These are phyloP conservation scores for Cytospora piceicola DNA, from an alignment of 2,329 filamentous ascomycete genomes.

Conservation along the genomic window DNA sequence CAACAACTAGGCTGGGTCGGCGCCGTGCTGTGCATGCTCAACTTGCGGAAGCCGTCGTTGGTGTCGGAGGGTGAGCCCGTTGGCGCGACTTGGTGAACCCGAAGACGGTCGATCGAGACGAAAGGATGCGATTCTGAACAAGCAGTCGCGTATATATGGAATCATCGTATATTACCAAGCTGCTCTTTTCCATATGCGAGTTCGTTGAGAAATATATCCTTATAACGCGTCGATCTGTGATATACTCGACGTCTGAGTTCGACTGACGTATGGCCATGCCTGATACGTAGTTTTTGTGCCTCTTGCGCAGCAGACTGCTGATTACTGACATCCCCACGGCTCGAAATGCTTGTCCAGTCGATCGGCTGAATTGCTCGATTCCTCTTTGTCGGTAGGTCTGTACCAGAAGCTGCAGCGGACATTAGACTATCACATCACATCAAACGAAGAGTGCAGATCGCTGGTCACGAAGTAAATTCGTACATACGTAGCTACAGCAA, in stretches of 20 bases:
- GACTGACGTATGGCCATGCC: not conserved
- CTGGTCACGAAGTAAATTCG: slow-evolving; percentile 3
- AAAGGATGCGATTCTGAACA: not conserved
- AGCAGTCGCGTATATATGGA: not conserved
- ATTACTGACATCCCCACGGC: not conserved
- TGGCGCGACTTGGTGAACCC: not conserved
- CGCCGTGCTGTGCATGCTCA: slow-evolving; percentile 47
- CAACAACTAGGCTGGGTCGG: slow-evolving; percentile 52
- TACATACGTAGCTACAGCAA: slow-evolving; percentile 11
- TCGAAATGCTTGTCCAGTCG: not conserved
- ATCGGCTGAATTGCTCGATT: not conserved
- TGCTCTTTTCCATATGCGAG: not conserved
- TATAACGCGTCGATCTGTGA: not conserved
- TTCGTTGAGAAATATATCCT: not conserved
- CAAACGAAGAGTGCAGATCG: not conserved
- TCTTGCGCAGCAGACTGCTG: not conserved
- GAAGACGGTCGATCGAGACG: not conserved
- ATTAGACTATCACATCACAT: not conserved
- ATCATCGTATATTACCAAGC: not conserved
- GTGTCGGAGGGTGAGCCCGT: slow-evolving; percentile 32
- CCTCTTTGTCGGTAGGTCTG: not conserved
- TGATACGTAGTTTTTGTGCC: not conserved
- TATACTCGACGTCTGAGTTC: not conserved
- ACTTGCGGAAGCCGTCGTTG: slow-evolving; percentile 36
- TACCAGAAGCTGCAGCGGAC: not conserved